Conservation (phyloP, 176 grass and related monocot genomes). For the Rhynchospora tenuis region DNA sequence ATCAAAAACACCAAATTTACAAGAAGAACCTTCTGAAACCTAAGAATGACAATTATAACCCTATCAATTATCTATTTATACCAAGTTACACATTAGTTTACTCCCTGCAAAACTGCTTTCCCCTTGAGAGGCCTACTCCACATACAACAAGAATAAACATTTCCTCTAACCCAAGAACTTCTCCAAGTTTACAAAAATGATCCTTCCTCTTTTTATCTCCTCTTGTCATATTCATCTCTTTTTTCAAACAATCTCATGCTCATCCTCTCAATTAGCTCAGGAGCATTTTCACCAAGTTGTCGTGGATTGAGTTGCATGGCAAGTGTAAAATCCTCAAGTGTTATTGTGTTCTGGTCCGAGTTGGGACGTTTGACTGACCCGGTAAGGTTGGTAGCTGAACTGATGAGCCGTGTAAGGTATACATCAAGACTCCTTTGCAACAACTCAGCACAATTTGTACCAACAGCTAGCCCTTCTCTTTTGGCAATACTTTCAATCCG, state of each 20-base stretch:
- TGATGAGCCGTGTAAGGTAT: slow-evolving; percentile 72
- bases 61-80: slow-evolving; percentile 35
- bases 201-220: slow-evolving; percentile 8
- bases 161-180: slow-evolving; percentile 16
- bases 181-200: slow-evolving; percentile 3
- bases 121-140: slow-evolving; percentile 23
- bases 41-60: slow-evolving; percentile 23
- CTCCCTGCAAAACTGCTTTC: slow-evolving; percentile 32
- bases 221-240: slow-evolving; percentile 22
- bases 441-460: slow-evolving; percentile 62
- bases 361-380: slow-evolving; percentile 23
- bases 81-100: slow-evolving; percentile 33
- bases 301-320: slow-evolving; percentile 18
- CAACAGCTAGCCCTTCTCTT: slow-evolving; percentile 57
- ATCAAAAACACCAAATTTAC: slow-evolving; percentile 31
- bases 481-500: slow-evolving; percentile 65
- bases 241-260: slow-evolving; percentile 21
- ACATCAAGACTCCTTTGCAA: slow-evolving; percentile 70
- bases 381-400: slow-evolving; percentile 48
- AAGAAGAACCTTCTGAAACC: slow-evolving; percentile 28
- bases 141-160: slow-evolving; percentile 24
- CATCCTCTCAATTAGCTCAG: slow-evolving; percentile 23
- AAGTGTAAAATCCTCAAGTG: slow-evolving; percentile 19
- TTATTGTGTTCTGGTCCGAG: not conserved
- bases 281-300: slow-evolving; percentile 16